phyloP scores from a whole-genome alignment of 2,329 filamentous ascomycete genomes.

The Chrysosporium queenslandicum region DNA sequence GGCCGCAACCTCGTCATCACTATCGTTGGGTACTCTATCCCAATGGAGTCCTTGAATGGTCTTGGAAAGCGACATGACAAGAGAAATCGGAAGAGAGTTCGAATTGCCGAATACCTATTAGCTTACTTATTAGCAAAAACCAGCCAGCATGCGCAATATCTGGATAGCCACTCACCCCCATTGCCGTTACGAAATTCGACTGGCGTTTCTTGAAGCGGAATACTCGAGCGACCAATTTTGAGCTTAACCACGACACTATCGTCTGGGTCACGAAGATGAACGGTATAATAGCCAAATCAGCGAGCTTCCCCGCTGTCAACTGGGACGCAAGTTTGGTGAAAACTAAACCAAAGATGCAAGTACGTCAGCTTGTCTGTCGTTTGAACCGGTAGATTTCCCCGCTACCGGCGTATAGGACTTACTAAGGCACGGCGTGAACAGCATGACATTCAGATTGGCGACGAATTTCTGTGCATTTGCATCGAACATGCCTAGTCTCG shows the following conservation, averaged over 20 bases:
- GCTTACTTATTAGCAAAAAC: constrained; percentile 5
- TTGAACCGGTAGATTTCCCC: too few relatives aligned
- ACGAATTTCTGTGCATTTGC: constrained; percentile 93
- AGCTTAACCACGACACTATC: constrained; percentile 69
- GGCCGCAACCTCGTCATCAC: constrained; percentile 87
- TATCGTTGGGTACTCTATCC: constrained; percentile 82
- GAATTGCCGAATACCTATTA: constrained; percentile 86
- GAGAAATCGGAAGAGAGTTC: constrained; percentile 91
- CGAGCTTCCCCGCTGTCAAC: constrained; percentile 78
- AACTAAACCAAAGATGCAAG: constrained; percentile 44
- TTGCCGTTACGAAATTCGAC: constrained; percentile 89
- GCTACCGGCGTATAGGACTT: too few relatives aligned
- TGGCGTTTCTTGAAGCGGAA: constrained; percentile 78
- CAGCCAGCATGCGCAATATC: background rate
- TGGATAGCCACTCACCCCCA: constrained; percentile 53
- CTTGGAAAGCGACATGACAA: constrained; percentile 86
- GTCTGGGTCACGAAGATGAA: constrained; percentile 86
- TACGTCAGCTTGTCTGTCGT: constrained; percentile 7
- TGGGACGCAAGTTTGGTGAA: constrained; percentile 96
- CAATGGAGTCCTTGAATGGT: constrained; percentile 88
- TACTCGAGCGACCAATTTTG: constrained; percentile 57
- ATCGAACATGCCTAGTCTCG: constrained; percentile 82
- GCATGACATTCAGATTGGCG: constrained; percentile 87
- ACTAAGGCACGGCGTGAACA: constrained; percentile 97
- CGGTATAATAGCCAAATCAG: constrained; percentile 88